Evolutionary conservation across 2,329 filamentous ascomycete genomes (phyloP).

Genomic region (Dactylellina parvicollis): DNA sequence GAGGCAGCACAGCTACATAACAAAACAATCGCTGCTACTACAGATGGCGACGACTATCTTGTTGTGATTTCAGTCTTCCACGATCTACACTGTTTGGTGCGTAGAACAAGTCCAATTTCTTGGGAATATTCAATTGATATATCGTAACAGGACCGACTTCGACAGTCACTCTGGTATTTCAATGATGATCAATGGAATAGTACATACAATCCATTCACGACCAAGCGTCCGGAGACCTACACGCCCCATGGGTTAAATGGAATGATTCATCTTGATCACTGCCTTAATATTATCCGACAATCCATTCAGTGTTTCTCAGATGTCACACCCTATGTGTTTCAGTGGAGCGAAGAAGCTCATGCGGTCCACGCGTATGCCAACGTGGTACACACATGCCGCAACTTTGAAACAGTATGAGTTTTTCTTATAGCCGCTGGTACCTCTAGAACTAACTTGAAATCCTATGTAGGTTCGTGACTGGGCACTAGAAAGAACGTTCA

Average conservation of each 20-base stretch:
- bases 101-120: background rate
- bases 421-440: background rate
- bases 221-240: constrained; percentile 17
- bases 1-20: constrained; percentile 23
- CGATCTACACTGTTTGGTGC: constrained; percentile 19
- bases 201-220: constrained; percentile 22
- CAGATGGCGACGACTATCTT: constrained; percentile 15
- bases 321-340: constrained; percentile 26
- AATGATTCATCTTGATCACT: constrained; percentile 23
- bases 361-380: constrained; percentile 20
- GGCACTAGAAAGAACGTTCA: constrained; percentile 19
- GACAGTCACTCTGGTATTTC: constrained; percentile 24
- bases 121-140: constrained; percentile 16
- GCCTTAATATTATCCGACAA: constrained; percentile 17
- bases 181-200: constrained; percentile 26
- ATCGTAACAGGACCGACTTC: constrained; percentile 16
- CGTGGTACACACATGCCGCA: constrained; percentile 18
- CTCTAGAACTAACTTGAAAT: background rate
- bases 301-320: constrained; percentile 22
- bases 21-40: constrained; percentile 20
- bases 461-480: constrained; percentile 11
- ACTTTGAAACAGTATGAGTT: constrained; percentile 14
- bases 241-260: constrained; percentile 14
- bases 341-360: constrained; percentile 17
- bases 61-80: constrained; percentile 25